Base-by-base conservation (phyloP, 495 filamentous ascomycete genomes). In the Bryoglossum gracile region DNA sequence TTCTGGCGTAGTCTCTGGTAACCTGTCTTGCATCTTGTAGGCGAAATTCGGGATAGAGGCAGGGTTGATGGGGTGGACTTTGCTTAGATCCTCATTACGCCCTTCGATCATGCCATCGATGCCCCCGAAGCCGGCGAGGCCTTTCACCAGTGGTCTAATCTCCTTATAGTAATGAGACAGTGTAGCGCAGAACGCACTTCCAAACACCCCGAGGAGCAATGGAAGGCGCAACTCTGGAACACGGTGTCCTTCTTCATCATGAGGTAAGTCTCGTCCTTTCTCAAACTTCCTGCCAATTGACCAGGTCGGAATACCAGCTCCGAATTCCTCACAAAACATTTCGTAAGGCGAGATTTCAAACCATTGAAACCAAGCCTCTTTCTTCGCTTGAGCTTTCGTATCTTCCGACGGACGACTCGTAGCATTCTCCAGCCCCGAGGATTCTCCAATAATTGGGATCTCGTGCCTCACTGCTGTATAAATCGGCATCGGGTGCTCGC, bases 321-420 rank as follows among this genome's bases (percentile, higher is more conserved):
- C 62, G 36, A 76, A 81, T 52, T 97, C 92, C 62, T 98, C 92
- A 60, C 88, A 95, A 64, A 89, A 96, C 56, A 98, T 82, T 65
- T 98, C 92, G 55, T 94, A 98, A 0, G 92, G 92, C 0, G 88
- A 94, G 48, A 90, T 81, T 54, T 98, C 92, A 55, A 95, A 97
- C 92, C 92, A 98, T 58, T 98, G 91, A 55, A 98, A 98, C 87
- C 89, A 98, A 2, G 86, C 74, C 60, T 92, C 81, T 43, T 73
- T 75, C 55, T 77, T 81, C 2, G 87, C 82, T 42, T 78, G 74
- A 46, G 76, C 75, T 55, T 84, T 83, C 0, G 64, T 68, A 34
- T 65, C 67, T 43, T 82, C 70, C 0, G 68, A 58, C 2, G 62
- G 37, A 14, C 52, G 55, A 14, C 48, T 43, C 17, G 65, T 56